Percentiles rank a stretch among this genome's conserved stretches.
phyloP scores from a whole-genome alignment of 805 yeast species.

The Teunomyces gatunensis region DNA sequence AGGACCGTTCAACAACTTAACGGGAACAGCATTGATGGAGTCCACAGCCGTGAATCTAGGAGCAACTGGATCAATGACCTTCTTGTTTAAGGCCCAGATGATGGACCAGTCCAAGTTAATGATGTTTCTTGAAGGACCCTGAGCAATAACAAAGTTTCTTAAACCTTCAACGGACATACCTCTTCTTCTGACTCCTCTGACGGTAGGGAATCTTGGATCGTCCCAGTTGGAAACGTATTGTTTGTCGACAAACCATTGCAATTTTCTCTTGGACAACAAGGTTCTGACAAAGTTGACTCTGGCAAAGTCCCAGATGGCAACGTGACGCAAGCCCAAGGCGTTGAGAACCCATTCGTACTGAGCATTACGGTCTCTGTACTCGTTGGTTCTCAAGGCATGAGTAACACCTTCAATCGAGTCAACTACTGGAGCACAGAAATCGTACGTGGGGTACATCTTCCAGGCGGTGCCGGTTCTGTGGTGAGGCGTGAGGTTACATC shows the following conservation, averaged over 20 bases:
- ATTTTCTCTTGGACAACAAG: conserved; percentile 90
- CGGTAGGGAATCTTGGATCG: conserved; percentile 99
- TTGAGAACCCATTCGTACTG: conserved; percentile 96
- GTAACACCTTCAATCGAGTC: conserved; percentile 97
- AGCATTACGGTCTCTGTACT: conserved; percentile 97
- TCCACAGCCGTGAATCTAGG: conserved; percentile 91
- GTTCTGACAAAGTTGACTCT: conserved; percentile 97
- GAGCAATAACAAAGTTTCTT: conserved; percentile 87
- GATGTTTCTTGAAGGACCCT: conserved; percentile 97
- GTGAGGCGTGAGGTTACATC: conserved; percentile 96
- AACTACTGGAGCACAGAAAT: conserved; percentile 96
- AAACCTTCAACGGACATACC: conserved; percentile 99
- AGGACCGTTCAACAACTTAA: conserved; percentile 46
- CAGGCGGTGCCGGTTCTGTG: conserved; percentile 91
- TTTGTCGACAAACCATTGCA: conserved; percentile 98
- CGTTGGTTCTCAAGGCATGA: conserved; percentile 96
- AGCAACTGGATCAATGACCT: conserved; percentile 93
- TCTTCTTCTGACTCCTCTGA: conserved; percentile 98
- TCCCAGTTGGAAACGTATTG: conserved; percentile 90
- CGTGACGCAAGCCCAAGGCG: conserved; percentile 80
- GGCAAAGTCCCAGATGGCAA: conserved; percentile 96
- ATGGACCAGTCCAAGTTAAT: conserved; percentile 96
- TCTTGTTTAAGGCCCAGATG: conserved; percentile 97
- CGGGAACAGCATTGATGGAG: conserved; percentile 60
- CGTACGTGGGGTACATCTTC: conserved; percentile 98